Conservation (phyloP, 2,329 filamentous ascomycete genomes). For the Pseudogymnoascus sp. region DNA sequence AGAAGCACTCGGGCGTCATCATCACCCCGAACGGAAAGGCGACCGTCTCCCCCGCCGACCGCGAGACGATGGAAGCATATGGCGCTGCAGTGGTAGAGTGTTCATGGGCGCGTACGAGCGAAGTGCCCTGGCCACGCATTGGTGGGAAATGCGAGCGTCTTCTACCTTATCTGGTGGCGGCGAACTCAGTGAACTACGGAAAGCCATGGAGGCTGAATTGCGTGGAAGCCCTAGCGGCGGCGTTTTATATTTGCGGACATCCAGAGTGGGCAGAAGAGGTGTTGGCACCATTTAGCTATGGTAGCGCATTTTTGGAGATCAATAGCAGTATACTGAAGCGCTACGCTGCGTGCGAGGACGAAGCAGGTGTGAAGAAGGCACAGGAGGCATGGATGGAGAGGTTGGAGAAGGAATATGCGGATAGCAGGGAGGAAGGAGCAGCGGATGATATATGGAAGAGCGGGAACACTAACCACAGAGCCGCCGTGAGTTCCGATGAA, state of each 20-base stretch:
- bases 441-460: constrained; percentile 80
- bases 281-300: constrained; percentile 80
- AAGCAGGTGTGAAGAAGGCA: constrained; percentile 72
- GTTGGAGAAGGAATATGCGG: constrained; percentile 80
- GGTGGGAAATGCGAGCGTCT: constrained; percentile 88
- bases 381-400: constrained; percentile 84
- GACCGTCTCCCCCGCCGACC: constrained; percentile 75
- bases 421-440: constrained; percentile 58
- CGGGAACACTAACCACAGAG: constrained; percentile 73
- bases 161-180: constrained; percentile 89
- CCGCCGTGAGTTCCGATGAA: constrained; percentile 46
- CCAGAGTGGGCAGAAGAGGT: constrained; percentile 83
- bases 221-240: constrained; percentile 86
- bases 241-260: constrained; percentile 88
- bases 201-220: constrained; percentile 93
- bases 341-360: constrained; percentile 77
- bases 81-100: constrained; percentile 96
- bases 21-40: constrained; percentile 91
- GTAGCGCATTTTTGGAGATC: constrained; percentile 80
- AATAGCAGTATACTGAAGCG: constrained; percentile 73
- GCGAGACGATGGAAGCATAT: constrained; percentile 72
- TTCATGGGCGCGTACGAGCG: constrained; percentile 86
- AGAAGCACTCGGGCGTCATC: constrained; percentile 85
- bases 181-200: constrained; percentile 96
- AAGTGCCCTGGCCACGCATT: constrained; percentile 85